Evolutionary conservation across 179 eudicot species (phyloP).

Genomic region (Corrigiola litoralis): DNA sequence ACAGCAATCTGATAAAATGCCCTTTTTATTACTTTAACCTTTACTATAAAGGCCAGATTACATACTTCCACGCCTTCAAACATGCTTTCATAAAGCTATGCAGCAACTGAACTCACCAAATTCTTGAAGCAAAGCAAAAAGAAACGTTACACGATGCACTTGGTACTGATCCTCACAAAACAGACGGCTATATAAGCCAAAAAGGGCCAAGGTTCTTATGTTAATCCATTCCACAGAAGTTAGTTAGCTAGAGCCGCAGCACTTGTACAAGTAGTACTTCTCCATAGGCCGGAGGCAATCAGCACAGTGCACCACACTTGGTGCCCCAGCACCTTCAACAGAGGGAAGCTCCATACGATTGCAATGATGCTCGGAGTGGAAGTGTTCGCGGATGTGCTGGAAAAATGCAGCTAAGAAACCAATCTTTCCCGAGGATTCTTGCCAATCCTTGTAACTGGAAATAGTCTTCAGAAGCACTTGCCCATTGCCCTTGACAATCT

Average conservation of each 20-base stretch:
- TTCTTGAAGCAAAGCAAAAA: no score
- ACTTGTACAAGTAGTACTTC: conserved; percentile 38
- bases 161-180: no score
- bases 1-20: no score
- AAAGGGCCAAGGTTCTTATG: background rate
- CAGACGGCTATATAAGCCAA: background rate
- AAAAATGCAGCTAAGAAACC: conserved; percentile 26
- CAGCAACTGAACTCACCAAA: background rate
- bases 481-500: conserved; percentile 37
- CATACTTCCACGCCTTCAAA: no score
- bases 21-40: no score
- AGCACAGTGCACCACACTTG: conserved; percentile 29
- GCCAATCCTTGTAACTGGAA: conserved; percentile 19
- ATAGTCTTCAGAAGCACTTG: conserved; percentile 19
- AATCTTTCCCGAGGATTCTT: background rate
- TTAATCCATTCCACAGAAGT: background rate
- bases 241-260: conserved; percentile 57
- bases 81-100: background rate
- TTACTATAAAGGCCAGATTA: no score
- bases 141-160: no score
- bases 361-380: conserved; percentile 25
- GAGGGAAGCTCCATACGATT: conserved; percentile 40
- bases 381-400: conserved; percentile 13
- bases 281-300: conserved; percentile 41
- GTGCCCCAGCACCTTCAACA: conserved; percentile 28